Base-by-base conservation (phyloP, 2,329 filamentous ascomycete species). In the Verticillium dahliae region DNA sequence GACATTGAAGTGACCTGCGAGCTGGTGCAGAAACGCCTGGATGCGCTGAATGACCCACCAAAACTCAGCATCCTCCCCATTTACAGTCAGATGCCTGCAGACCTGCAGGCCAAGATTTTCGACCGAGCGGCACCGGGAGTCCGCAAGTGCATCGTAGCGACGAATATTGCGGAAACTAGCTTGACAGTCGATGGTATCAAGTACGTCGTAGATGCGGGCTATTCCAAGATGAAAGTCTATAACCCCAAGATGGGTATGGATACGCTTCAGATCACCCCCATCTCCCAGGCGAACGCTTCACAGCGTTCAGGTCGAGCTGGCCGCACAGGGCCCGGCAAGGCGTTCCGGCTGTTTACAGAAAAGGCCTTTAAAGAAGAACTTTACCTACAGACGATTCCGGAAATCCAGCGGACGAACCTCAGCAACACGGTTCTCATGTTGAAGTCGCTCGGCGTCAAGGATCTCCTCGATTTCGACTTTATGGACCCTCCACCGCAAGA, bases 181-280 rank as follows among this genome's bases (percentile, higher is more conserved):
- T 80, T 99, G 77, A 99, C 95, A 0, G 95, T 99, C 6, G 95
- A 99, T 71, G 95, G 95, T 67, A 99, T 99, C 76, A 98, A 98
- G 89, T 99, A 97, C 70, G 95, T 99, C 27, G 95, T 99, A 4
- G 95, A 99, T 73, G 88, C 91, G 1, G 95, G 95, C 0, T 99
- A 94, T 74, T 96, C 92, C 1, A 99, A 99, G 74, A 85, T 98
- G 72, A 99, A 99, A 73, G 95, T 99, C 4, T 99, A 98, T 77
- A 99, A 99, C 70, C 93, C 95, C 6, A 90, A 93, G 60, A 98
- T 99, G 92, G 95, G 95, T 62, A 99, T 99, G 95, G 95, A 99
- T 71, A 97, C 94, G 0, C 84, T 99, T 14, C 95, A 98, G 71
- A 96, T 99, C 67, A 99, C 95, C 0, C 95, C 95, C 0, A 96